These are phyloP conservation scores for Erodium trifolium DNA, from an alignment of 441 rosid species.

Conservation along the genomic window DNA sequence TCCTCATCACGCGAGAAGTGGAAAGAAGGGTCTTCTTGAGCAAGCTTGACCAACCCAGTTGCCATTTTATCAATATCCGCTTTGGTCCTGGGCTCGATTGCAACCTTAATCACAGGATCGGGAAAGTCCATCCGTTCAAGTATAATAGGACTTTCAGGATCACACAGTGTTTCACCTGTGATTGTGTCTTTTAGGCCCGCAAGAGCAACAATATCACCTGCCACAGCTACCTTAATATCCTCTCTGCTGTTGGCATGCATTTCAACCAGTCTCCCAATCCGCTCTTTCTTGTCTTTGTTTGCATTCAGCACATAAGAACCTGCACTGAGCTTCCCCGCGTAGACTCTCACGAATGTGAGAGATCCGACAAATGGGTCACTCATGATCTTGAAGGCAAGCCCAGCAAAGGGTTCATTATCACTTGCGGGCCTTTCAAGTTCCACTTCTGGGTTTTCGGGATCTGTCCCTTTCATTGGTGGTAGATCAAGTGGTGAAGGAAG, in stretches of 20 bases:
- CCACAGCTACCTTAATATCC: constrained; percentile 72
- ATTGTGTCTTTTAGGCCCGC: constrained; percentile 45
- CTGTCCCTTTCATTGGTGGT: constrained; percentile 79
- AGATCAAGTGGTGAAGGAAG: constrained; percentile 83
- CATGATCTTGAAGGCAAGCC: neutral
- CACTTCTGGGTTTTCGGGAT: constrained; percentile 63
- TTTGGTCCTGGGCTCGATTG: constrained; percentile 92
- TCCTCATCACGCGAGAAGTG: constrained; percentile 91
- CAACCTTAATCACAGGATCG: constrained; percentile 92
- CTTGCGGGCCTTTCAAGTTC: neutral
- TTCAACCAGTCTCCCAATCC: constrained; percentile 88
- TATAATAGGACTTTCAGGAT: constrained; percentile 61
- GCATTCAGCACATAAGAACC: constrained; percentile 70
- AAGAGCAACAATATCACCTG: constrained; percentile 85
- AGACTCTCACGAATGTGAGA: neutral
- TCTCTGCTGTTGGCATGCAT: constrained; percentile 98
- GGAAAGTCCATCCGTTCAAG: constrained; percentile 98
- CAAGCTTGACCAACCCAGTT: constrained; percentile 72
- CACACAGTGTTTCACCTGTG: constrained; percentile 60
- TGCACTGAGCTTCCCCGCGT: neutral
- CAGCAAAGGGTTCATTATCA: neutral
- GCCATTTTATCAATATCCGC: constrained; percentile 92
- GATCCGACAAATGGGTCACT: neutral
- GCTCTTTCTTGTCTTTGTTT: constrained; percentile 91
- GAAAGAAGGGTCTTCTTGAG: constrained; percentile 97